phyloP scores from a whole-genome alignment of 2,329 filamentous ascomycete genomes.

The Botrytis deweyae region DNA sequence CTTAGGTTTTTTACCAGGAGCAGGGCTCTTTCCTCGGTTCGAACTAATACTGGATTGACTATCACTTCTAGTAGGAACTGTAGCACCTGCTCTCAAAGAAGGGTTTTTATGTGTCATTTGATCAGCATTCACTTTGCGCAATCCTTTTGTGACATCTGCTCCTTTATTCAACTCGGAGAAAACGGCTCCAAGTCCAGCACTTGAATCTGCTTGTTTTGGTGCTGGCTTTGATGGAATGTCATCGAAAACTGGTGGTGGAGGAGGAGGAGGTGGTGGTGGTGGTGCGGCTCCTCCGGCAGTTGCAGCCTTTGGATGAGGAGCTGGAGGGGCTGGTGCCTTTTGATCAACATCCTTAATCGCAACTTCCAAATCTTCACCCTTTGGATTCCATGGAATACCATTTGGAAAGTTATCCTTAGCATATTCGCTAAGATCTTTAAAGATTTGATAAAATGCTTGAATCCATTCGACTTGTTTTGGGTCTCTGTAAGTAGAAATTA shows the following conservation, averaged over 20 bases:
- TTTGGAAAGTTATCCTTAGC: slow-evolving; percentile 78
- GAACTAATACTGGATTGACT: slow-evolving; percentile 52
- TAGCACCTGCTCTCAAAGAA: slow-evolving; percentile 69
- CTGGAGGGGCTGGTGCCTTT: slow-evolving; percentile 54
- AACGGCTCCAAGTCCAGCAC: slow-evolving; percentile 75
- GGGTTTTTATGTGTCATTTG: slow-evolving; percentile 99
- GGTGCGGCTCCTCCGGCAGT: slow-evolving; percentile 5
- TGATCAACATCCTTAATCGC: slow-evolving; percentile 60
- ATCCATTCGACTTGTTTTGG: slow-evolving; percentile 83
- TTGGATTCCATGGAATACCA: slow-evolving; percentile 84
- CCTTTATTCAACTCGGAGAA: slow-evolving; percentile 92
- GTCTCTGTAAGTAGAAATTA: slow-evolving; percentile 54
- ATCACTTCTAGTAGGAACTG: slow-evolving; percentile 60
- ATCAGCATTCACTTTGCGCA: slow-evolving; percentile 91
- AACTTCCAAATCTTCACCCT: slow-evolving; percentile 71
- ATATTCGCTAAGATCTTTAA: slow-evolving; percentile 79
- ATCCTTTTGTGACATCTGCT: slow-evolving; percentile 78
- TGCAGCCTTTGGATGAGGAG: slow-evolving; percentile 51
- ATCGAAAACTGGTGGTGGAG: slow-evolving; percentile 55
- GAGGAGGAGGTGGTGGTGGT: slow-evolving; percentile 55
- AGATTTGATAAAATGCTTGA: slow-evolving; percentile 87
- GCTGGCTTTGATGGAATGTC: slow-evolving; percentile 46
- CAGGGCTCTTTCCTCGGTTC: slow-evolving; percentile 74
- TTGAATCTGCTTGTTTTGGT: slow-evolving; percentile 46
- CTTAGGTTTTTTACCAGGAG: slow-evolving; percentile 84